Conservation (phyloP, 306 rosid genomes). For the Quercus glauca region DNA sequence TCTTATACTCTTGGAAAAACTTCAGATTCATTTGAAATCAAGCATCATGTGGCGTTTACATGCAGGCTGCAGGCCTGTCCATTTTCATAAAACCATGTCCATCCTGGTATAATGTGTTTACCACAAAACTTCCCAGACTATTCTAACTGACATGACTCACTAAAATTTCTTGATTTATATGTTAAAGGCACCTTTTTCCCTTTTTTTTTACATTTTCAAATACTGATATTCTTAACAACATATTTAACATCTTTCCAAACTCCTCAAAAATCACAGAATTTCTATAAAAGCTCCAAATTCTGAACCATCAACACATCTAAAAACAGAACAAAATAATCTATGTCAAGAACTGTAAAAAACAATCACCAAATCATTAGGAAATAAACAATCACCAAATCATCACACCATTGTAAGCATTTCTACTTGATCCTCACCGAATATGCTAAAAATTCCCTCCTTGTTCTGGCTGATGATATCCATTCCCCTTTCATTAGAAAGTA, state of each 20-base stretch:
- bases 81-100: background rate
- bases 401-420: background rate
- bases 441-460: constrained; percentile 91
- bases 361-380: background rate
- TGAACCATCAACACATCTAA: background rate
- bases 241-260: background rate
- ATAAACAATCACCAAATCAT: background rate
- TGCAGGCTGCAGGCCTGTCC: no score
- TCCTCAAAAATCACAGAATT: background rate
- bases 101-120: background rate
- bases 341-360: background rate
- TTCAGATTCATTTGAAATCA: background rate
- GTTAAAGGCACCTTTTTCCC: background rate
- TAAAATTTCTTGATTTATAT: background rate
- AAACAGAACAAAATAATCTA: background rate
- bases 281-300: background rate
- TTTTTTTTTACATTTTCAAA: background rate
- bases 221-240: background rate
- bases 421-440: constrained; percentile 61
- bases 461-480: constrained; percentile 77
- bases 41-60: background rate
- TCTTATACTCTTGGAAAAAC: background rate
- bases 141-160: background rate
- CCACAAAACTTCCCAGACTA: background rate
- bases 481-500: constrained; percentile 80